Conservation (phyloP, 2,329 filamentous ascomycete genomes). For the Penicillium sp. region DNA sequence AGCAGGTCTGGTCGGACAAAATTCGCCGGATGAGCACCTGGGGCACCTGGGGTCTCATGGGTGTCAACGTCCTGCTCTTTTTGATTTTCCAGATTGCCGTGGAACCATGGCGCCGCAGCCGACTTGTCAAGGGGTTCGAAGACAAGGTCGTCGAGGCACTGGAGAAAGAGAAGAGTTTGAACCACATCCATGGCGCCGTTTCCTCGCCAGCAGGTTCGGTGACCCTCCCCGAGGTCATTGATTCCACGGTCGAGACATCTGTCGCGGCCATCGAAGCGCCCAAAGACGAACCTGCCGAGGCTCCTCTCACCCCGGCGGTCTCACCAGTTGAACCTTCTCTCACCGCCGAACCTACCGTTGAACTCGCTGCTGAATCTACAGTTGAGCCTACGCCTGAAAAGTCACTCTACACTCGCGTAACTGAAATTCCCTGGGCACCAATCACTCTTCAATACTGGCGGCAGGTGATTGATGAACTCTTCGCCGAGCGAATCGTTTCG, state of each 20-base stretch:
- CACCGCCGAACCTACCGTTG: not conserved
- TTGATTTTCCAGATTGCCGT: conserved; percentile 80
- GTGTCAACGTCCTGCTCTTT: conserved; percentile 85
- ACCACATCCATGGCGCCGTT: conserved; percentile 9
- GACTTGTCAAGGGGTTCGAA: conserved; percentile 77
- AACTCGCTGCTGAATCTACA: too few species aligned
- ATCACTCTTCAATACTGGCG: conserved; percentile 43
- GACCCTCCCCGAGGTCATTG: conserved; percentile 9
- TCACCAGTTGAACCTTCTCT: conserved; percentile 2
- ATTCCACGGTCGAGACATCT: conserved; percentile 8
- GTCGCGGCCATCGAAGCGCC: conserved; percentile 2
- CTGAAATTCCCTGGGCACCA: conserved; percentile 18
- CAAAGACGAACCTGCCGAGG: not conserved
- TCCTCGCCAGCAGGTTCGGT: conserved; percentile 3
- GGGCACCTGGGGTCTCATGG: conserved; percentile 98
- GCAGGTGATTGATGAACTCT: conserved; percentile 51
- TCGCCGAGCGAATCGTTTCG: conserved; percentile 59
- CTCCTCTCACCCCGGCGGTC: conserved; percentile 1
- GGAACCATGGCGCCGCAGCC: conserved; percentile 80
- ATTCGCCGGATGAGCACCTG: conserved; percentile 94
- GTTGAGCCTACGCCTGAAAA: conserved; percentile 1
- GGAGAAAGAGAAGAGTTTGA: conserved; percentile 58
- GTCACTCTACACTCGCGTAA: conserved; percentile 21
- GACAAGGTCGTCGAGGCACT: conserved; percentile 66
- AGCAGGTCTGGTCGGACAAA: conserved; percentile 98